Percentiles rank a stretch among this genome's conserved stretches.
phyloP scores from a whole-genome alignment of 2,329 filamentous ascomycete species.

The Zarea fungicola region DNA sequence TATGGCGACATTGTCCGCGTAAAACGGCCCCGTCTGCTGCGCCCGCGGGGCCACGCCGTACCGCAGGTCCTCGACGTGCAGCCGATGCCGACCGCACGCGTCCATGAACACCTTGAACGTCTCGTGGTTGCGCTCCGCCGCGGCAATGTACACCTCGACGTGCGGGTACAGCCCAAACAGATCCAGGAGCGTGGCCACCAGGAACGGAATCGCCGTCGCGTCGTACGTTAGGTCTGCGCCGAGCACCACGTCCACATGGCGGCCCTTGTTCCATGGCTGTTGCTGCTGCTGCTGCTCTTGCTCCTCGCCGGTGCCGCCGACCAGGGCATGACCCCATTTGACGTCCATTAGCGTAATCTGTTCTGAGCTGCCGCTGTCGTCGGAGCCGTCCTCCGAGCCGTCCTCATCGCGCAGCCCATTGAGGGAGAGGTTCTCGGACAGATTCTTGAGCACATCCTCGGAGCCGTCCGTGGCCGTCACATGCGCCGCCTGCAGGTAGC shows the following conservation, averaged over 20 bases:
- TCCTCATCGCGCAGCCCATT: slow-evolving; percentile 62
- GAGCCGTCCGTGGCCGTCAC: slow-evolving; percentile 71
- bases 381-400: too few relatives aligned
- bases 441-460: slow-evolving; percentile 61
- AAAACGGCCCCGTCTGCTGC: slow-evolving; percentile 59
- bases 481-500: slow-evolving; percentile 52
- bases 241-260: slow-evolving; percentile 57
- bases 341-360: slow-evolving; percentile 48
- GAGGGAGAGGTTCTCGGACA: slow-evolving; percentile 63
- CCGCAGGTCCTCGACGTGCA: slow-evolving; percentile 37
- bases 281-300: too few relatives aligned
- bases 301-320: too few relatives aligned
- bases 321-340: slow-evolving; percentile 58
- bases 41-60: slow-evolving; percentile 34
- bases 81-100: slow-evolving; percentile 46
- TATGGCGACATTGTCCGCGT: slow-evolving; percentile 54
- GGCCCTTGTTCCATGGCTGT: slow-evolving; percentile 42
- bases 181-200: slow-evolving; percentile 60
- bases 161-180: slow-evolving; percentile 53
- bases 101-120: slow-evolving; percentile 62
- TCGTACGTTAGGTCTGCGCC: slow-evolving; percentile 80
- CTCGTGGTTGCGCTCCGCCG: slow-evolving; percentile 63
- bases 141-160: slow-evolving; percentile 60
- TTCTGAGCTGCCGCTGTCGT: slow-evolving; percentile 19
- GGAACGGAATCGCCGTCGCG: slow-evolving; percentile 52